Evolutionary conservation across 768 basidiomycete genomes (phyloP).

Genomic region (Naganishia friedmannii): DNA sequence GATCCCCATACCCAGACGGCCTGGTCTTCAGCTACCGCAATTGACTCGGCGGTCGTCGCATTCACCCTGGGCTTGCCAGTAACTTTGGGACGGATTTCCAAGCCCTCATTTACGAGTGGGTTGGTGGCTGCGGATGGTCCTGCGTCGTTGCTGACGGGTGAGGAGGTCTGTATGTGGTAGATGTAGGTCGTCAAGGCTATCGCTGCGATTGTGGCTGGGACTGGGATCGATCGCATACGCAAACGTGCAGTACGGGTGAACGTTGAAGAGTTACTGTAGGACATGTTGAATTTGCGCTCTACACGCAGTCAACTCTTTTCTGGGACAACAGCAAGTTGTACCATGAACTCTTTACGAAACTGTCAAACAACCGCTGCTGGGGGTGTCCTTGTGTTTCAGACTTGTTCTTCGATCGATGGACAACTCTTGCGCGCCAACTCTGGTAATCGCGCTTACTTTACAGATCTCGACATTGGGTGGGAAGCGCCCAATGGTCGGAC

Average conservation of each 20-base stretch:
- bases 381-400: not conserved
- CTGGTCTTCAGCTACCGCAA: slow-evolving; percentile 34
- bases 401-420: too few species aligned
- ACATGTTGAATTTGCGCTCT: not conserved
- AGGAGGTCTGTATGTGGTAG: not conserved
- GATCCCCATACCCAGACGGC: slow-evolving; percentile 47
- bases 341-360: too few species aligned
- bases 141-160: slow-evolving; percentile 10
- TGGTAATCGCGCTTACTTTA: too few species aligned
- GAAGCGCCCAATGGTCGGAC: slow-evolving; percentile 15
- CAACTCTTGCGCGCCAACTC: too few species aligned
- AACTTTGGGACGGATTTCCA: slow-evolving; percentile 2
- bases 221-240: not conserved
- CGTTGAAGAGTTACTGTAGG: not conserved
- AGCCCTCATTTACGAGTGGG: not conserved
- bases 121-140: not conserved
- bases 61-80: not conserved
- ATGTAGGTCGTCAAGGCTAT: slow-evolving; percentile 1
- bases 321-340: too few species aligned
- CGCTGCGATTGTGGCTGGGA: slow-evolving; percentile 1
- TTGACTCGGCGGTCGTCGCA: not conserved
- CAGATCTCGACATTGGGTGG: not conserved
- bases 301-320: not conserved
- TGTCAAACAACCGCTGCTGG: too few species aligned
- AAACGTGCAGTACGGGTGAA: not conserved